These are phyloP conservation scores for Ascochyta lentis DNA, from an alignment of 2,329 filamentous ascomycete species.

Conservation along the genomic window DNA sequence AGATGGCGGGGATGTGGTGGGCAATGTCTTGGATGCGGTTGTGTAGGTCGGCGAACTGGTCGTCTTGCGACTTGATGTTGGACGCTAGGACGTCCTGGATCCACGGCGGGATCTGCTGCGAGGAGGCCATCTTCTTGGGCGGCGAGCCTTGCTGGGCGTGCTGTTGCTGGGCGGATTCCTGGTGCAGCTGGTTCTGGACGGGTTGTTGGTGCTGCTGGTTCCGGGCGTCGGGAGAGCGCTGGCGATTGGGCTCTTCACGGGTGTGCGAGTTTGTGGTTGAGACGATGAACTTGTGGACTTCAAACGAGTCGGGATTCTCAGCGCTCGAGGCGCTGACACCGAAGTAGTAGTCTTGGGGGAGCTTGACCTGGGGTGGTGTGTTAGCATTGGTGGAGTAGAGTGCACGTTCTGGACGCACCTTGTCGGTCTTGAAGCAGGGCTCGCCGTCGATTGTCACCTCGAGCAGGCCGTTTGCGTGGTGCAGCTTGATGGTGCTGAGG, in stretches of 20 bases:
- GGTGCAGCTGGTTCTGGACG: conserved; percentile 28
- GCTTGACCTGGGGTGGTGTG: conserved; percentile 61
- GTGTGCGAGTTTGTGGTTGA: conserved; percentile 57
- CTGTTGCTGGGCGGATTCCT: conserved; percentile 41
- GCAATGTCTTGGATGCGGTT: conserved; percentile 78
- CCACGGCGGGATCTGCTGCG: conserved; percentile 45
- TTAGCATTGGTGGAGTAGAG: conserved; percentile 5
- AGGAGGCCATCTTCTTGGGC: conserved; percentile 33
- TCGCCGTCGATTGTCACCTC: conserved; percentile 81
- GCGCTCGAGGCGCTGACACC: conserved; percentile 88
- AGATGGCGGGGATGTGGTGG: conserved; percentile 71
- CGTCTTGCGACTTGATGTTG: conserved; percentile 53
- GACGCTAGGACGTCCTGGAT: conserved; percentile 54
- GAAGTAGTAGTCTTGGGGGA: conserved; percentile 83
- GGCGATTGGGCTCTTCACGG: conserved; percentile 42
- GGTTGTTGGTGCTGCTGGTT: conserved; percentile 36
- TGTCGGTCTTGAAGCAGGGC: conserved; percentile 82
- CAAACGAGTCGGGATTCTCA: conserved; percentile 92
- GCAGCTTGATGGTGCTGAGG: conserved; percentile 80
- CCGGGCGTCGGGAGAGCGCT: conserved; percentile 40
- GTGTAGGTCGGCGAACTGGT: conserved; percentile 84
- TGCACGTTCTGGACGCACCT: conserved; percentile 46
- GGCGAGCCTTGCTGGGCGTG: conserved; percentile 35
- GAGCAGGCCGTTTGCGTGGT: conserved; percentile 69
- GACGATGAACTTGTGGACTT: conserved; percentile 85